Evolutionary conservation across 2,329 filamentous ascomycete species (phyloP), one percentile per base, ranked within the genome.

Genomic region (Gaeumannomyces tritici): DNA sequence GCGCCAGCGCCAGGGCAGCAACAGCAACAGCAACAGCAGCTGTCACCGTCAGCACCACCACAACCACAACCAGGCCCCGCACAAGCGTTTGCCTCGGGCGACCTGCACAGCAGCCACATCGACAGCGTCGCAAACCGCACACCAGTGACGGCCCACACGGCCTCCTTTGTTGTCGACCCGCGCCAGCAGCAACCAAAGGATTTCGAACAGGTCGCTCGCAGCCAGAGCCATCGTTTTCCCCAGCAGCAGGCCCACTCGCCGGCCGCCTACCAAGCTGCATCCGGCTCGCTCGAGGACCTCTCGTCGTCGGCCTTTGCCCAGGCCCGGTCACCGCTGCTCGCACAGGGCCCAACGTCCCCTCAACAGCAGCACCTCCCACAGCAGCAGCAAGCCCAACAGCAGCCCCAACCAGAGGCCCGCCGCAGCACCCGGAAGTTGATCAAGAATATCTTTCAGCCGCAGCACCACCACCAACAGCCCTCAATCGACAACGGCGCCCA

Each of bases 361-460:
- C 67, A 68, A 51, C 70, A 61, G 28, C 64, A 62, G 56, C 55
- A 57, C 26, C 63, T 47, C 47, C 64, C 57, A 24, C 63, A 62
- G 11, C 62, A 63, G 24, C 66, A 61, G 35, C 63, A 63, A 35
- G 12, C 12, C 24, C 63, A 56, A 8, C 61, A 35, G n/a, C 56
- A 68, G 62, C 70, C 73, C 59, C 63, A 70, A 57, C 71, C 72
- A 61, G 73, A 82, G 69, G 63, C 68, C 64, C 80, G 81, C 69
- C 79, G 79, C 64, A 82, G 79, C 57, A 79, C 80, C 56, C 78
- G 81, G 66, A 81, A 79, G 68, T 72, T 83, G 65, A 78, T 85
- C 71, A 83, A 79, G 72, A 81, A 78, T 67, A 80, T 84, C 65
- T 77, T 84, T 67, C 59, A 66, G 42, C 63, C 68, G 65, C 71